Percentiles rank a stretch among this genome's conserved stretches.
phyloP scores from a whole-genome alignment of 2,329 filamentous ascomycete species.

The Claviceps pazoutovae region DNA sequence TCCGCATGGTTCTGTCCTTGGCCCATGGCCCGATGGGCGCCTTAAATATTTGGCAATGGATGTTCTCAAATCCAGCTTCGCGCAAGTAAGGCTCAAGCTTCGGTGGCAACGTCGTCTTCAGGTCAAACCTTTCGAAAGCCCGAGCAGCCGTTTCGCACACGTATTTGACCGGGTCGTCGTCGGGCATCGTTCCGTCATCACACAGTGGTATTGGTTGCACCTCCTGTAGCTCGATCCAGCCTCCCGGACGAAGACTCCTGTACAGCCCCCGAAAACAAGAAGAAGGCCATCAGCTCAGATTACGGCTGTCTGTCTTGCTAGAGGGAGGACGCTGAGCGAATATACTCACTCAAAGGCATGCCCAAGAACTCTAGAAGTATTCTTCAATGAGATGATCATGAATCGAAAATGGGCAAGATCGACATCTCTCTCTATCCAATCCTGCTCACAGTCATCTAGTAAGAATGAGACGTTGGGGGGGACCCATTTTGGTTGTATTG shows the following conservation, averaged over 20 bases:
- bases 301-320: too few relatives aligned
- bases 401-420: slow-evolving; percentile 20
- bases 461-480: slow-evolving; percentile 23
- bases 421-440: slow-evolving; percentile 14
- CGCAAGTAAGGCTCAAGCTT: slow-evolving; percentile 6
- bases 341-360: too few relatives aligned
- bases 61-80: slow-evolving; percentile 10
- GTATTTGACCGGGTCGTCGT: slow-evolving; percentile 7
- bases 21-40: slow-evolving; percentile 8
- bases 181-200: slow-evolving; percentile 19
- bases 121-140: too few relatives aligned
- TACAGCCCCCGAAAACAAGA: too few relatives aligned
- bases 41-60: slow-evolving; percentile 20
- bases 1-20: slow-evolving; percentile 11
- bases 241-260: slow-evolving; percentile 23
- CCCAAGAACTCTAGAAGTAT: not conserved
- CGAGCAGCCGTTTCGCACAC: slow-evolving; percentile 2
- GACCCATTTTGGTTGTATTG: slow-evolving; percentile 26
- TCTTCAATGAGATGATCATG: slow-evolving; percentile 9
- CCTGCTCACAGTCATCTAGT: slow-evolving; percentile 21
- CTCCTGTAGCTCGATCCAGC: slow-evolving; percentile 31
- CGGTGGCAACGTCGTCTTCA: slow-evolving; percentile 6
- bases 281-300: too few relatives aligned
- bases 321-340: not conserved
- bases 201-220: slow-evolving; percentile 19